A percentile compares a stretch with the other conserved stretches of the same genome.
Conservation (phyloP, 2,329 filamentous ascomycete species). For the Thermomyces lanuginosus region DNA sequence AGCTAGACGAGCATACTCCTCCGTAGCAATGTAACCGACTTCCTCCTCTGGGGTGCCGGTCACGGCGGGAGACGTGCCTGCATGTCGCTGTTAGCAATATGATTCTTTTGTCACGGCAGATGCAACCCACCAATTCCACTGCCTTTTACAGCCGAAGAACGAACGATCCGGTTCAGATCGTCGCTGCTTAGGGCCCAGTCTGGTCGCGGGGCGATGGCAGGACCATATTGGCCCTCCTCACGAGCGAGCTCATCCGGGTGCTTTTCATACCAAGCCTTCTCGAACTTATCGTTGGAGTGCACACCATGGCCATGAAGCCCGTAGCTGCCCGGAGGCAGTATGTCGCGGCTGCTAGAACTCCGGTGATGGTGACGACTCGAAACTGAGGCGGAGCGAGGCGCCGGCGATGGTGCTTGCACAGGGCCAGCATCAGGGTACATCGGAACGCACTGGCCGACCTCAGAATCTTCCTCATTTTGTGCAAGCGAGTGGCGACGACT, state of each 20-base stretch:
- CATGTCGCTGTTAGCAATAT: slow-evolving; percentile 5
- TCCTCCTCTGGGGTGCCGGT: slow-evolving; percentile 75
- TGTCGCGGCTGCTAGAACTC: slow-evolving; percentile 54
- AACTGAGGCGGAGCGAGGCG: slow-evolving; percentile 33
- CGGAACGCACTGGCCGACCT: slow-evolving; percentile 81
- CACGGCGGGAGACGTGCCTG: slow-evolving; percentile 48
- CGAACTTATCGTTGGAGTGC: slow-evolving; percentile 60
- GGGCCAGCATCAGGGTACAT: slow-evolving; percentile 89
- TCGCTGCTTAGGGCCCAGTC: slow-evolving; percentile 80
- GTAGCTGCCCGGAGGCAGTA: slow-evolving; percentile 74
- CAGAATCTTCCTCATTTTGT: slow-evolving; percentile 59
- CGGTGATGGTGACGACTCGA: slow-evolving; percentile 47
- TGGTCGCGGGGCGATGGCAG: slow-evolving; percentile 41
- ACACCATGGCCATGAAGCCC: slow-evolving; percentile 79
- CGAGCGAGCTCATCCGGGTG: slow-evolving; percentile 63
- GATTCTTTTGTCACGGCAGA: slow-evolving; percentile 1
- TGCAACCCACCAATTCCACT: slow-evolving; percentile 35
- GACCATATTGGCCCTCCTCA: slow-evolving; percentile 53
- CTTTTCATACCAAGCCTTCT: slow-evolving; percentile 83
- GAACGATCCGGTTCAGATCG: slow-evolving; percentile 78
- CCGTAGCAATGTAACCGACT: slow-evolving; percentile 71
- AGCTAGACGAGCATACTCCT: slow-evolving; percentile 63
- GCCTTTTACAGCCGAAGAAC: slow-evolving; percentile 43
- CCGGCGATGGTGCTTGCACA: slow-evolving; percentile 84
- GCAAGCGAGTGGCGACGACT: slow-evolving; percentile 40